Percentiles rank a stretch among this genome's conserved stretches.
Evolutionary conservation across 495 filamentous ascomycete genomes (phyloP).

Genomic region (Letharia columbiana): DNA sequence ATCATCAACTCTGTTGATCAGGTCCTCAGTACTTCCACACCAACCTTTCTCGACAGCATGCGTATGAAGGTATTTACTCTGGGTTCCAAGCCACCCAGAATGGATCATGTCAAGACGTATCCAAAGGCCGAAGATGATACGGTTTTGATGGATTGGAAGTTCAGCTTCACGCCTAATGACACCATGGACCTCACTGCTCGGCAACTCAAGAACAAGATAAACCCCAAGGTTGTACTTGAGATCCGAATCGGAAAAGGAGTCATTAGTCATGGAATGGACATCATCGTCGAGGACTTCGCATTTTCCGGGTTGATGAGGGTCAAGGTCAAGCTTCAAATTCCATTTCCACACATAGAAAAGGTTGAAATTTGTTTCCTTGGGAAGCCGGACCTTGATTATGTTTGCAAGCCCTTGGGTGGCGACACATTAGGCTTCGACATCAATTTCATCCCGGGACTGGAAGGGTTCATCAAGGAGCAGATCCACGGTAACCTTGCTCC

Average conservation of each 20-base stretch:
- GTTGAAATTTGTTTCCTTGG: constrained; percentile 84
- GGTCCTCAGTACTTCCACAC: constrained; percentile 83
- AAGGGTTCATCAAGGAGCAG: constrained; percentile 88
- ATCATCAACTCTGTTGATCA: constrained; percentile 92
- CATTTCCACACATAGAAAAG: constrained; percentile 89
- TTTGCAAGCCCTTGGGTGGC: constrained; percentile 93
- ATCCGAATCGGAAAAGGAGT: constrained; percentile 89
- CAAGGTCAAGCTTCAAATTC: constrained; percentile 93
- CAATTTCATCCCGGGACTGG: constrained; percentile 93
- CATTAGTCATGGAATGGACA: constrained; percentile 90
- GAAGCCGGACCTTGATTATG: constrained; percentile 77
- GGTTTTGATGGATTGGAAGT: constrained; percentile 99
- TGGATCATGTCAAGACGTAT: constrained; percentile 98
- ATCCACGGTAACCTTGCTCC: constrained; percentile 86
- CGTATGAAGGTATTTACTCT: constrained; percentile 85
- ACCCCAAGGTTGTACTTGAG: constrained; percentile 92
- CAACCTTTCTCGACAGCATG: constrained; percentile 86
- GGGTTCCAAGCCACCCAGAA: constrained; percentile 85
- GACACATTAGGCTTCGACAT: constrained; percentile 96
- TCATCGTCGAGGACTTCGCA: constrained; percentile 96
- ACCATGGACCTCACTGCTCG: constrained; percentile 79
- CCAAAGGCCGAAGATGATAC: constrained; percentile 91
- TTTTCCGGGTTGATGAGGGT: constrained; percentile 91
- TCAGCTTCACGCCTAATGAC: constrained; percentile 97
- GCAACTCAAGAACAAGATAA: constrained; percentile 88